Evolutionary conservation across 2,329 filamentous ascomycete genomes (phyloP).

Genomic region (Coniosporium tulheliwenetii): DNA sequence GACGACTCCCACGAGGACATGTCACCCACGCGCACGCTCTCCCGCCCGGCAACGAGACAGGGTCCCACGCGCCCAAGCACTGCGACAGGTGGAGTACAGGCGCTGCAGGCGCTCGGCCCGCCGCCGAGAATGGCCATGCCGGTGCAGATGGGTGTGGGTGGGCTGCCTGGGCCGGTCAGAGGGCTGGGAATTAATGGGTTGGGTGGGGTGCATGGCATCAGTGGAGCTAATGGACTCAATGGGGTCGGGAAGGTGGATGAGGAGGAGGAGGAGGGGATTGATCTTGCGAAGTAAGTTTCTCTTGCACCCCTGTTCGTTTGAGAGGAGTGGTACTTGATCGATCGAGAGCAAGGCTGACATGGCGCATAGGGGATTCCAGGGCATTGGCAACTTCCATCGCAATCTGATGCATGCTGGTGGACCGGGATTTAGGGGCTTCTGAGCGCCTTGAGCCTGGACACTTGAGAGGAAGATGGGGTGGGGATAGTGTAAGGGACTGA

Average conservation of each 20-base stretch:
- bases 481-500: too few species aligned
- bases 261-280: slow-evolving; percentile 3
- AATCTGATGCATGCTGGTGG: neutral
- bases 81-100: neutral
- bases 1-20: neutral
- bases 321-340: neutral
- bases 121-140: neutral
- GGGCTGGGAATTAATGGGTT: neutral
- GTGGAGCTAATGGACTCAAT: neutral
- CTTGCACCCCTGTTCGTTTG: neutral
- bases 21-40: neutral
- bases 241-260: neutral
- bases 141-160: neutral
- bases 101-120: neutral
- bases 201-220: neutral
- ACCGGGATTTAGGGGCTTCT: too few species aligned
- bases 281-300: slow-evolving; percentile 1
- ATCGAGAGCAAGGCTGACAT: neutral
- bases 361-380: slow-evolving; percentile 1
- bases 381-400: slow-evolving; percentile 2
- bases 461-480: too few species aligned
- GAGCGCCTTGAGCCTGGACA: too few species aligned
- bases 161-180: neutral
- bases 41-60: neutral
- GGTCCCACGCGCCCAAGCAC: neutral